phyloP scores from a whole-genome alignment of 306 rosid species.

The Pachyrhizus erosus region DNA sequence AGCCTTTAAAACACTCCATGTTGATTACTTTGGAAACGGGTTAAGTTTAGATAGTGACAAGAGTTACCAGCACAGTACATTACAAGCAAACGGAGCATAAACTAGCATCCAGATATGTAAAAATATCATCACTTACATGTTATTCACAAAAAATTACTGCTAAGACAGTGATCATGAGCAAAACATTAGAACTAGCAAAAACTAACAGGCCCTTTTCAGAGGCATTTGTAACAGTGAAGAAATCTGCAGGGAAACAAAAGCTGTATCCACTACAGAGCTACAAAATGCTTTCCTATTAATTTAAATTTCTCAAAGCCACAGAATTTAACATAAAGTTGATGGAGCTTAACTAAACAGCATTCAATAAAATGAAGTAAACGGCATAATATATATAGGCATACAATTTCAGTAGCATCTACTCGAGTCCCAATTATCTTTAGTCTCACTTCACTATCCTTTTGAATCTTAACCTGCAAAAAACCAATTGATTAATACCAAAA shows the following conservation, averaged over 20 bases:
- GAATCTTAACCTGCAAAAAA: constrained; percentile 85
- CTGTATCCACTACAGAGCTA: constrained; percentile 14
- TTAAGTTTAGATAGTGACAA: not conserved
- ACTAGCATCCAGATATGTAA: not conserved
- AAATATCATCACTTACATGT: not conserved
- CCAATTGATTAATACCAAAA: constrained; percentile 40
- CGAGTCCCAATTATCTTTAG: constrained; percentile 95
- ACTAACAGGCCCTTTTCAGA: not conserved
- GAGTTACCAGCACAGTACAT: not conserved
- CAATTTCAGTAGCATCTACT: constrained; percentile 98
- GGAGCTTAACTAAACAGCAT: constrained; percentile 20
- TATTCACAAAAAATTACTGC: not conserved
- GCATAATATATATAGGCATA: constrained; percentile 46
- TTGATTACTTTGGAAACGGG: constrained; percentile 8
- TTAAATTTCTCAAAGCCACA: constrained; percentile 18
- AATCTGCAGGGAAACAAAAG: not conserved
- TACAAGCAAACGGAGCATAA: constrained; percentile 3
- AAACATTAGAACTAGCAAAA: constrained; percentile 3
- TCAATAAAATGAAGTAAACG: constrained; percentile 24
- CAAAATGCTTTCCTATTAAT: constrained; percentile 11
- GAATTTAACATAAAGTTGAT: constrained; percentile 22
- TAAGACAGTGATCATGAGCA: constrained; percentile 10
- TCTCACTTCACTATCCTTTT: constrained; percentile 97
- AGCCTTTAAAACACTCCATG: not conserved
- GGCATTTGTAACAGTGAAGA: constrained; percentile 3